Base-by-base conservation (phyloP, 805 yeast species). In the Kluyveromyces nonfermentans region DNA sequence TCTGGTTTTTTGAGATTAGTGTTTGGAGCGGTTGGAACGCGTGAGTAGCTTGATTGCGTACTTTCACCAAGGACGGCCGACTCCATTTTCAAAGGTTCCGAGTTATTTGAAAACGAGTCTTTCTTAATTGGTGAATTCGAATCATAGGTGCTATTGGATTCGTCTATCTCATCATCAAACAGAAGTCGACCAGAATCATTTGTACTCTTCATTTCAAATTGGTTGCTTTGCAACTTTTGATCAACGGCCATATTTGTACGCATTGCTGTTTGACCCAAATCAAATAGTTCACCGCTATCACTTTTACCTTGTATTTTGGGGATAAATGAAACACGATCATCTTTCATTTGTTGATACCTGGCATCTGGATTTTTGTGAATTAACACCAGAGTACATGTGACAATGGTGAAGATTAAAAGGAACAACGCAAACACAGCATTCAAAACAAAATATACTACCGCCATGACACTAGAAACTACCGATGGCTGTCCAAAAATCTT, bases 271-370 rank as follows among this genome's bases (percentile, higher is more conserved):
- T 59, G 62, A 40, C 66, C 59, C 46, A 63, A 50, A 40, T 63
- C 67, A 33, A 61, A 60, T 37, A 63, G 45, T 43, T 62, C 67
- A n/a, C 41, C 41, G 12, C 56, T 55, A 33, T 58, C 64, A 31
- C 58, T 51, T 37, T 58, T 56, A 30, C 63, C 63, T 44, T 70
- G 79, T 44, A 72, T 70, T 55, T 81, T 73, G 49, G 89, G 89
- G 59, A 93, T 85, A 63, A 93, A 93, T n/a, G 96, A 85, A 41
- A 85, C 93, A 61, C 98, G 78, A 60, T 93, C 98, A 64, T 93
- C 98, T 55, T 83, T 84, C 83, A 90, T 84, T 49, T 96, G 97
- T 68, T 87, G 90, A 69, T 93, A 93, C 54, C 95, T 77, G 8
- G 90, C 78, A 65, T 93, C 98, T 42, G 98, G 97, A 63, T 93